These are phyloP conservation scores for Lodderomyces metapsilosis DNA, from an alignment of 1,139 yeast genomes.

Conservation along the genomic window DNA sequence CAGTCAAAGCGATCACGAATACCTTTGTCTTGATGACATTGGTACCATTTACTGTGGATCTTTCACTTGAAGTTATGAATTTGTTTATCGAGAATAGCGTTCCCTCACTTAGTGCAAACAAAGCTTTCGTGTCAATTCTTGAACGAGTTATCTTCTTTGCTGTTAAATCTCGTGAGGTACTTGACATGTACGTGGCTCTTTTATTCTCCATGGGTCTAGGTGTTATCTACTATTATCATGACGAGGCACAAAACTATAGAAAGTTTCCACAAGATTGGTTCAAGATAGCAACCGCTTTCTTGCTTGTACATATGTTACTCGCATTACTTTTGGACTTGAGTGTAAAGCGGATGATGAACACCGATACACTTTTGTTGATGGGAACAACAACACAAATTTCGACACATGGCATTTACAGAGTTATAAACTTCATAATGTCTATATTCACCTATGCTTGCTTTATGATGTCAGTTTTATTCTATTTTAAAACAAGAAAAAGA, in stretches of 20 bases:
- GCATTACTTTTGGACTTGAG: background rate
- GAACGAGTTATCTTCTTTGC: conserved; percentile 3
- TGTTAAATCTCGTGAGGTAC: conserved; percentile 5
- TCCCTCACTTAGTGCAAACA: conserved; percentile 4
- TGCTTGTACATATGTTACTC: conserved; percentile 14
- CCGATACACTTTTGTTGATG: background rate
- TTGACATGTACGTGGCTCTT: conserved; percentile 18
- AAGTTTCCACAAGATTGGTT: conserved; percentile 23
- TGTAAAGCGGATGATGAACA: background rate
- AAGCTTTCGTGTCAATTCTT: conserved; percentile 6
- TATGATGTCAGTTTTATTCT: conserved; percentile 20
- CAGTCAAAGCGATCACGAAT: background rate
- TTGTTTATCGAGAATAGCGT: conserved; percentile 21
- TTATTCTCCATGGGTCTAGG: conserved; percentile 43
- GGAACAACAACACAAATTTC: background rate
- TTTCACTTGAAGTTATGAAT: conserved; percentile 13
- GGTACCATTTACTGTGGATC: conserved; percentile 21
- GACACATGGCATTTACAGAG: background rate
- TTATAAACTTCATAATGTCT: conserved; percentile 1
- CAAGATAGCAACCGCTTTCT: conserved; percentile 19
- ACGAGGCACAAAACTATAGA: conserved; percentile 26
- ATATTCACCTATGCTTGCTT: conserved; percentile 16
- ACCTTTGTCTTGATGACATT: conserved; percentile 18
- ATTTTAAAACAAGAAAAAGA: conserved; percentile 28
- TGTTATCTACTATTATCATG: conserved; percentile 31